Conservation (phyloP, 768 basidiomycete species). For the Boletus rubropictus region DNA sequence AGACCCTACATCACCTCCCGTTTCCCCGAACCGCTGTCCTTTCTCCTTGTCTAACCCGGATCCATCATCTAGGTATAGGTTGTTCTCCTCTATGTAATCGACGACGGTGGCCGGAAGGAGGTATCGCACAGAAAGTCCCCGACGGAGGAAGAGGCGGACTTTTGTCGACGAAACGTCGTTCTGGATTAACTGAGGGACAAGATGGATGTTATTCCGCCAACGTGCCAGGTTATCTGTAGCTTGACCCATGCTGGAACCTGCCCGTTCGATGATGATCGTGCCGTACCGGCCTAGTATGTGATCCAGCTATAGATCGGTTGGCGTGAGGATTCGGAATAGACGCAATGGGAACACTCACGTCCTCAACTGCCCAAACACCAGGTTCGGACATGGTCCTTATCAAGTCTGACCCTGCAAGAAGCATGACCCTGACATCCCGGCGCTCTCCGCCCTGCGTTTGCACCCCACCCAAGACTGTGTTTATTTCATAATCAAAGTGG, state of each 20-base stretch:
- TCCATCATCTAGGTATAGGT: conserved; percentile 66
- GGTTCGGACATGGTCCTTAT: conserved; percentile 98
- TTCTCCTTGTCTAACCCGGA: conserved; percentile 32
- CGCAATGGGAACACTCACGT: conserved; percentile 53
- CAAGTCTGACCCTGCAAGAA: conserved; percentile 95
- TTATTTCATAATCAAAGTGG: conserved; percentile 94
- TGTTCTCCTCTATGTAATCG: conserved; percentile 87
- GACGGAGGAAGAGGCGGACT: conserved; percentile 72
- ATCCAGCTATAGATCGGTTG: conserved; percentile 59
- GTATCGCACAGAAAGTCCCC: conserved; percentile 82
- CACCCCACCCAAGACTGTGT: conserved; percentile 77
- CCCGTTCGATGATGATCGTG: conserved; percentile 89
- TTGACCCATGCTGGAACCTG: conserved; percentile 87
- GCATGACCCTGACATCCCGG: conserved; percentile 77
- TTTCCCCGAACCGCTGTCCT: conserved; percentile 24
- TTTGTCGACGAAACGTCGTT: conserved; percentile 97
- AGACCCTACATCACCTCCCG: conserved; percentile 18
- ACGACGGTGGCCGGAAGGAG: conserved; percentile 87
- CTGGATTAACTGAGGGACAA: conserved; percentile 91
- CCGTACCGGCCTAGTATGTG: conserved; percentile 96
- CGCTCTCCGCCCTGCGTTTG: conserved; percentile 67
- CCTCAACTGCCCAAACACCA: conserved; percentile 92
- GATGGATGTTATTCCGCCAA: conserved; percentile 80
- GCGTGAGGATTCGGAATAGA: conserved; percentile 13
- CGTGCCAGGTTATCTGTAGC: conserved; percentile 68